These are phyloP conservation scores for Acmispon strigosus DNA, from an alignment of 306 rosid species.

Conservation along the genomic window DNA sequence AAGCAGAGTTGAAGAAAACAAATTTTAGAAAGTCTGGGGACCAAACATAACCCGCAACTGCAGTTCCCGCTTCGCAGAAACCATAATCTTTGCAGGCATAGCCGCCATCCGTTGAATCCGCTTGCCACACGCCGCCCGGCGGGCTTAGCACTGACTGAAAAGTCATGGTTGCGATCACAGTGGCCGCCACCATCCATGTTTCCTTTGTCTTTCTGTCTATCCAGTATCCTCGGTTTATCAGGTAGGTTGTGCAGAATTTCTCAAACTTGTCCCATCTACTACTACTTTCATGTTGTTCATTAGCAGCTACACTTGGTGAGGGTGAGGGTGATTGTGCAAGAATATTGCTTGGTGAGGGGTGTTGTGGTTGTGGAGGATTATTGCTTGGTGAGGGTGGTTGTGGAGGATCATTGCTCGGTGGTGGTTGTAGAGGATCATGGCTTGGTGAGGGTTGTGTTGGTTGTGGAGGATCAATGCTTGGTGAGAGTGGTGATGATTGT, in stretches of 20 bases:
- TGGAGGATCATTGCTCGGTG: background rate
- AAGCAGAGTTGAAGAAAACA: constrained; percentile 6
- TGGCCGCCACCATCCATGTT: constrained; percentile 27
- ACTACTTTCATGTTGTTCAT: background rate
- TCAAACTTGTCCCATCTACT: constrained; percentile 7
- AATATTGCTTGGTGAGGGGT: background rate
- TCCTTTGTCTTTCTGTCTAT: constrained; percentile 4
- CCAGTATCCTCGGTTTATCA: constrained; percentile 14
- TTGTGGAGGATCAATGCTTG: background rate
- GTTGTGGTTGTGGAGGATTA: background rate
- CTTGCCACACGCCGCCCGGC: constrained; percentile 38
- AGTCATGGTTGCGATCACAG: constrained; percentile 35
- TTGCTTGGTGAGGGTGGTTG: background rate
- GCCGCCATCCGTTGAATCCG: background rate
- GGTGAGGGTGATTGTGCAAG: background rate
- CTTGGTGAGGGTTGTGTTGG: background rate
- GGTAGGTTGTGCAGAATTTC: background rate
- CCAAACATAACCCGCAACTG: constrained; percentile 7
- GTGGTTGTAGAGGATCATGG: background rate
- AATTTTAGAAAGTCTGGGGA: background rate
- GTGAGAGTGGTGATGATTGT: background rate
- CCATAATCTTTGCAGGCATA: background rate
- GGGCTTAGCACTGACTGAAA: constrained; percentile 30
- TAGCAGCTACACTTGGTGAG: background rate
- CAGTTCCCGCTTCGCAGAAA: constrained; percentile 30